Evolutionary conservation across 495 filamentous ascomycete genomes (phyloP).

Genomic region (Wilcoxina mikolae): DNA sequence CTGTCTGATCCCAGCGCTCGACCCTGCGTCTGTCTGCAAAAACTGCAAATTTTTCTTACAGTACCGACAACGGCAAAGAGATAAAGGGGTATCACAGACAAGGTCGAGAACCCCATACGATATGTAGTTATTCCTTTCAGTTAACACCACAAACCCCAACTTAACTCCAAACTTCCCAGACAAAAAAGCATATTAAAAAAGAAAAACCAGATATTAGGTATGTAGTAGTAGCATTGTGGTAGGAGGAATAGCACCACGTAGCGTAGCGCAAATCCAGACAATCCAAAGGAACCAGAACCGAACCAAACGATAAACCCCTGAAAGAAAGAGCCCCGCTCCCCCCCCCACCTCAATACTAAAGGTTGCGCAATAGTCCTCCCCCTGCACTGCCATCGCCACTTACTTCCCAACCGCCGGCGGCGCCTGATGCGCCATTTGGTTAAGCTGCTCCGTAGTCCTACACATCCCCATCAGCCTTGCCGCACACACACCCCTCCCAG

Average conservation of each 20-base stretch:
- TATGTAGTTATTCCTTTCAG: neutral
- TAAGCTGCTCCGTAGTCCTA: constrained; percentile 16
- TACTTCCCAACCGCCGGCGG: neutral
- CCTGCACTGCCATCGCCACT: neutral
- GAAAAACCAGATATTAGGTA: neutral
- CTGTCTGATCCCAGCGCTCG: no score
- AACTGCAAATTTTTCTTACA: neutral
- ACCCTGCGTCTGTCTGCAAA: no score
- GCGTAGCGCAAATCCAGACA: neutral
- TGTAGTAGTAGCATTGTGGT: neutral
- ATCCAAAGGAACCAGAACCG: neutral
- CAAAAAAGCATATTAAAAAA: neutral
- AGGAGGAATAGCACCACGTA: neutral
- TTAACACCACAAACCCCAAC: neutral
- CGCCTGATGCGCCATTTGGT: constrained; percentile 11
- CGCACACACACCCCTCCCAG: neutral
- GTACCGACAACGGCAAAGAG: neutral
- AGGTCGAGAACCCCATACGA: neutral
- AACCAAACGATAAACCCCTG: neutral
- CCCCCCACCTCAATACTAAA: neutral
- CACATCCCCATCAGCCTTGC: neutral
- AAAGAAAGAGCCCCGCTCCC: neutral
- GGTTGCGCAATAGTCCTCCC: neutral
- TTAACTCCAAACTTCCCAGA: neutral
- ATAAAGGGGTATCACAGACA: neutral